Evolutionary conservation across 768 basidiomycete genomes (phyloP).

Genomic region (Termitomyces sp.): DNA sequence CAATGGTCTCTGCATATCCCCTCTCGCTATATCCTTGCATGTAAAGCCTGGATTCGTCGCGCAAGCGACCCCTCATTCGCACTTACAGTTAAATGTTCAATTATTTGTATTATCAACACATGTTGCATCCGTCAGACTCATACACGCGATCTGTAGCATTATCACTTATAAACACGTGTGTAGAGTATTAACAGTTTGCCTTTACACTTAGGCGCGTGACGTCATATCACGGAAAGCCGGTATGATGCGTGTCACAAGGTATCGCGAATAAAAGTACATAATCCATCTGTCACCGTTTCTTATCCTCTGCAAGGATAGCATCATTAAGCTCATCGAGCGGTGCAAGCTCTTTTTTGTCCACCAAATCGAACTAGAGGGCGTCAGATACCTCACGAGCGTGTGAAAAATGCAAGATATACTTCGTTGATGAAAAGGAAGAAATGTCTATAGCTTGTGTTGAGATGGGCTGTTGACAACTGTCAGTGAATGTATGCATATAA

Average conservation of each 20-base stretch:
- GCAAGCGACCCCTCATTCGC: neutral
- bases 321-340: constrained; percentile 95
- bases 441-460: constrained; percentile 97
- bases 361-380: constrained; percentile 68
- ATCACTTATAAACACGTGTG: neutral
- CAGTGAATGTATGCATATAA: neutral
- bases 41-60: neutral
- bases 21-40: neutral
- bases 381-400: neutral
- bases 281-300: constrained; percentile 25
- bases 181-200: neutral
- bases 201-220: neutral
- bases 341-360: constrained; percentile 96
- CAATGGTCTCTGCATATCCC: neutral
- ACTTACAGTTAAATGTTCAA: neutral
- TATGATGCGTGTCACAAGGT: neutral
- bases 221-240: neutral
- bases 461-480: constrained; percentile 58
- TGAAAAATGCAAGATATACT: constrained; percentile 36
- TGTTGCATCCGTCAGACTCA: neutral
- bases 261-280: constrained; percentile 10
- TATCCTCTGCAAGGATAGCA: constrained; percentile 65
- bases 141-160: constrained; percentile 5
- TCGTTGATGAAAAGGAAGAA: constrained; percentile 97
- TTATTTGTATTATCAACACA: neutral